Evolutionary conservation across 352 stramenopile species (phyloP), one percentile per base, ranked within the genome.

Genomic region (Phytophthora podocarpi): DNA sequence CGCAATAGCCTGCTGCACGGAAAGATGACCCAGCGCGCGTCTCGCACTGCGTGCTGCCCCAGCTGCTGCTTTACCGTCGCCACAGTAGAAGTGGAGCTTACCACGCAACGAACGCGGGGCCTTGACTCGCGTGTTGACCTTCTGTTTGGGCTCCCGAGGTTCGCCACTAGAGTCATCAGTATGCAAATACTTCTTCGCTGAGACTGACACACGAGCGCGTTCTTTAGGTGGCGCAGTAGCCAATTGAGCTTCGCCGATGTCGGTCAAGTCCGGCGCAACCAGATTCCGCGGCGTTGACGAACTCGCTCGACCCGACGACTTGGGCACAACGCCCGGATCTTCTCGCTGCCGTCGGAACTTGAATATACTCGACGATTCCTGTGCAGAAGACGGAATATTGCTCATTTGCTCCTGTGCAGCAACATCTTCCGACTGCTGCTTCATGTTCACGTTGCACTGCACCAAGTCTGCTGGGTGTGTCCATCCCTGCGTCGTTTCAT

Each of bases 1-100:
- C 34, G 80, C 73, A 32, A 85, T 72, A 31, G 73, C 59, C 49
- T 89, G 80, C 27, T 87, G 82, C 9, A 87, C 52, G 11, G 71
- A 76, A 18, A 87, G 64, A 32, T 85, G 63, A 4, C 55, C 59
- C 39, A 80, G 59, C 15, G 84, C 55, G 1, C 73, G 55, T 45
- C 45, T 74, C 5, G 47, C 48, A 34, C 52, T 74, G 9, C 53
- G 53, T 36, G 37, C 51, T 47, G 34, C 41, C 11, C 47, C 34
- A 54, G 16, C 31, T 11, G 39, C 42, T 27, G 34, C 35, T 12
- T 70, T 70, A 0, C 48, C 49, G 41, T 69, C 52, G 9, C 52
- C 43, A 12, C 30, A 36, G 41, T 67, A 63, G 34, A 76, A 78
- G 18, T 54, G 24, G 4, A 80, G 15, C 51, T 70, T 78, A 18